These are phyloP conservation scores for Pythium diclinum DNA, from an alignment of 352 stramenopile species.

Conservation along the genomic window DNA sequence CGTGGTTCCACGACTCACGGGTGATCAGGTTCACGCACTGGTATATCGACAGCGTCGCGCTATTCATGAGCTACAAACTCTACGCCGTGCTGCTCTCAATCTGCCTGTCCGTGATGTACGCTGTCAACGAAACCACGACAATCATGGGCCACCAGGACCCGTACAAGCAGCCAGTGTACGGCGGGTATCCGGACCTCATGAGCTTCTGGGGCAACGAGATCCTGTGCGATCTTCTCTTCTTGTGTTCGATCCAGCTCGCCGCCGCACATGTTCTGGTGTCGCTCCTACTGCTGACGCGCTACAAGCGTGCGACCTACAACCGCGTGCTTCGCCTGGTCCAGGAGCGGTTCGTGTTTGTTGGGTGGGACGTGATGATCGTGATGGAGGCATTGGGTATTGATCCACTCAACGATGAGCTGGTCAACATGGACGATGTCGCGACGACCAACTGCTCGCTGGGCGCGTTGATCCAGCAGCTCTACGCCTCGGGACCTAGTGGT, in stretches of 20 bases:
- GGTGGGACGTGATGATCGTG: slow-evolving; percentile 40
- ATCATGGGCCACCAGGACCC: slow-evolving; percentile 39
- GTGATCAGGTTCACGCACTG: slow-evolving; percentile 20
- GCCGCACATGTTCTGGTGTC: slow-evolving; percentile 7
- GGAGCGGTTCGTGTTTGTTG: slow-evolving; percentile 38
- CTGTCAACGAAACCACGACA: slow-evolving; percentile 29
- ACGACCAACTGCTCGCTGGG: slow-evolving; percentile 35
- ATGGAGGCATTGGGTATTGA: slow-evolving; percentile 40
- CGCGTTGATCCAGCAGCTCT: slow-evolving; percentile 35
- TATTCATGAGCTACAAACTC: slow-evolving; percentile 57
- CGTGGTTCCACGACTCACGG: neutral
- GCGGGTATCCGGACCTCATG: slow-evolving; percentile 32
- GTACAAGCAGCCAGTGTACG: slow-evolving; percentile 37
- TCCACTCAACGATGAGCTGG: slow-evolving; percentile 22
- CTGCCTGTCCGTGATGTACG: slow-evolving; percentile 37
- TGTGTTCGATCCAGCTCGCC: slow-evolving; percentile 23
- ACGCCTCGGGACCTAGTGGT: slow-evolving; percentile 37
- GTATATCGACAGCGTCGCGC: slow-evolving; percentile 37
- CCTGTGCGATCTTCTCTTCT: slow-evolving; percentile 40
- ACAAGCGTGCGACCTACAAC: slow-evolving; percentile 24
- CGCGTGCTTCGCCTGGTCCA: slow-evolving; percentile 33
- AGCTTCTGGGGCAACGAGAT: slow-evolving; percentile 47
- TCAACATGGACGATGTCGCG: slow-evolving; percentile 21
- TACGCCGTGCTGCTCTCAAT: slow-evolving; percentile 51
- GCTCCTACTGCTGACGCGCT: slow-evolving; percentile 30